Percentiles rank a stretch among this genome's conserved stretches.
phyloP scores from a whole-genome alignment of 2,329 filamentous ascomycete species.

The Cryphonectria nitschkei region DNA sequence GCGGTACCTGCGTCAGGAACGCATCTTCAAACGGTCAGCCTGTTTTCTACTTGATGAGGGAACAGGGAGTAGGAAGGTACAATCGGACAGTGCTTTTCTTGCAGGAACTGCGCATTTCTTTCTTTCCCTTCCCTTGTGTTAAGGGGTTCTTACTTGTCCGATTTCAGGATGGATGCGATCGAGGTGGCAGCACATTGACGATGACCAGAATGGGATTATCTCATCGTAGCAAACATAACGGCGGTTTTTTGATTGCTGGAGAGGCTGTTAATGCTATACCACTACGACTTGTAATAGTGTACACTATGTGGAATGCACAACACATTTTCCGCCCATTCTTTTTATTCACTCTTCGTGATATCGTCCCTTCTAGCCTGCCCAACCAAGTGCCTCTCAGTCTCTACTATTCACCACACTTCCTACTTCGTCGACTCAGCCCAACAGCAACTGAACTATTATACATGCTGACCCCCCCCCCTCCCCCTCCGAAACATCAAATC shows the following conservation, averaged over 20 bases:
- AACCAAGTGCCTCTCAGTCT: neutral
- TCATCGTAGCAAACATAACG: neutral
- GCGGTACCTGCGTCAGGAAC: neutral
- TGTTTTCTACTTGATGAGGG: neutral
- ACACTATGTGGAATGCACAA: neutral
- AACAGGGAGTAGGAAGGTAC: neutral
- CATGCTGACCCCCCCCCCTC: neutral
- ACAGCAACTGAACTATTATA: neutral
- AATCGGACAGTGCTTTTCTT: neutral
- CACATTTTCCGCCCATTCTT: constrained; percentile 18
- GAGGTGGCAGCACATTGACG: neutral
- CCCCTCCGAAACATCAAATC: neutral
- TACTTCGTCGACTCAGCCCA: neutral
- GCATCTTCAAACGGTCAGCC: neutral
- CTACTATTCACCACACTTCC: neutral
- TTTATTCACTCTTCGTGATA: neutral
- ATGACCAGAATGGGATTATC: neutral
- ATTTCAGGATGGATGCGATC: neutral
- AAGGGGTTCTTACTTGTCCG: neutral
- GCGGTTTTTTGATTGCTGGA: neutral
- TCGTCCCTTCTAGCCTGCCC: neutral
- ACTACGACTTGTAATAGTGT: neutral
- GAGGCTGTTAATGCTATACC: neutral
- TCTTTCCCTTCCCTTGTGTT: neutral
- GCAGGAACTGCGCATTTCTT: constrained; percentile 1